Percentiles rank a stretch among this genome's conserved stretches.
Evolutionary conservation across 306 rosid species (phyloP).

Genomic region (Phaseolus lunatus): DNA sequence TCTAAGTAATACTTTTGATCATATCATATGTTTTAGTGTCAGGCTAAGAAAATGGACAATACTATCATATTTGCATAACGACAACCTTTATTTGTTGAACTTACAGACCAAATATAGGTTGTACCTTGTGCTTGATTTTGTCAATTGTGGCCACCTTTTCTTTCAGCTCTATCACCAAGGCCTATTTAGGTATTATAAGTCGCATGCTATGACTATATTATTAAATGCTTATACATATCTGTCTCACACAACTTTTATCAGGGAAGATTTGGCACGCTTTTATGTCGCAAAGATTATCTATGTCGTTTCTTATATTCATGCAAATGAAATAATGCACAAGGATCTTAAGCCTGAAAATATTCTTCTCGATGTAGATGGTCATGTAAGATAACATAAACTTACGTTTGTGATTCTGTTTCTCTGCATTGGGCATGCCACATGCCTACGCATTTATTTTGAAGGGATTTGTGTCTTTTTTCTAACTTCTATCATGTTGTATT

Average conservation of each 20-base stretch:
- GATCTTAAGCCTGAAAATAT: slow-evolving; percentile 92
- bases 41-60: neutral
- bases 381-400: slow-evolving; percentile 57
- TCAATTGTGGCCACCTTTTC: slow-evolving; percentile 89
- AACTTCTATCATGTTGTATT: slow-evolving; percentile 6
- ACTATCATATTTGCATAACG: slow-evolving; percentile 21
- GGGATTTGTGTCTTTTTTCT: slow-evolving; percentile 11
- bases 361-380: slow-evolving; percentile 77
- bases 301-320: slow-evolving; percentile 83
- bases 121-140: slow-evolving; percentile 84
- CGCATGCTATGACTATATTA: slow-evolving; percentile 20
- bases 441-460: slow-evolving; percentile 21
- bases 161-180: slow-evolving; percentile 85
- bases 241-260: slow-evolving; percentile 45
- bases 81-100: slow-evolving; percentile 3
- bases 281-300: slow-evolving; percentile 84
- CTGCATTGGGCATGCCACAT: slow-evolving; percentile 21
- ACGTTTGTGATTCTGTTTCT: neutral
- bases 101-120: slow-evolving; percentile 81
- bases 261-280: slow-evolving; percentile 87
- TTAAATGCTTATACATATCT: slow-evolving; percentile 20
- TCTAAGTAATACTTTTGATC: slow-evolving; percentile 65
- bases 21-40: neutral
- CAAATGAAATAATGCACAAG: slow-evolving; percentile 79
- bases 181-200: slow-evolving; percentile 67